Base-by-base conservation (phyloP, 495 filamentous ascomycete species). In the Penicillium ochrochloron region DNA sequence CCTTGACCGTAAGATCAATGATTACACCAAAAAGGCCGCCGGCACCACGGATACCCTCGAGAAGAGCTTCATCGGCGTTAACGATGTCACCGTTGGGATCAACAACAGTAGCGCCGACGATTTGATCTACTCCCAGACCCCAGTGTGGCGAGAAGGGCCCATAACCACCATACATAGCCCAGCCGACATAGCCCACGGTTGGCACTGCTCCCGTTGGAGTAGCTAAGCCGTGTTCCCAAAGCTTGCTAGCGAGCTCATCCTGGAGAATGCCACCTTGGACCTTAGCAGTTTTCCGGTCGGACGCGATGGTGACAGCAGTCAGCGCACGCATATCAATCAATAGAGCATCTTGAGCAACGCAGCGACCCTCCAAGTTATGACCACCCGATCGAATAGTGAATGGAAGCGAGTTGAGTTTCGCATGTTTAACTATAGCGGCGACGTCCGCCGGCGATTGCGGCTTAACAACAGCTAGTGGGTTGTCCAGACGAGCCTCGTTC, bases 341-440 rank as follows among this genome's bases (percentile, higher is more conserved):
- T 5, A 48, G 44, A 9, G 44, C 19, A 48, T 48, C 44, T 25
- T 48, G 44, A 48, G 12, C 44, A 48, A 48, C 44, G 21, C 44
- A 48, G 9, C 44, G 44, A 25, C 44, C 44, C 11, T 48, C 44
- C 19, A 48, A 10, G 5, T 48, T 48, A 48, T 48, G 44, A 25
- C 44, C 44, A 12, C 44, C 44, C 10, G 21, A 21, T 25, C 44
- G 44, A 48, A 48, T 48, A 25, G 44, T 48, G 44, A 48, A 48
- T 0, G 21, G 44, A 12, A 48, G 19, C 19, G 19, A 23, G 21
- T 48, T 48, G 19, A 48, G 19, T 7, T 48, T 48, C 19, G 44
- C 44, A 21, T 23, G 21, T 14, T 48, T 48, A 3, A 48, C 44
- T n/a, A 48, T 19, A 25, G 44, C 44, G n/a, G 44, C 44, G 10